Evolutionary conservation across 83 land plant genomes (phyloP).

Genomic region (Diphasiastrum complanatum): DNA sequence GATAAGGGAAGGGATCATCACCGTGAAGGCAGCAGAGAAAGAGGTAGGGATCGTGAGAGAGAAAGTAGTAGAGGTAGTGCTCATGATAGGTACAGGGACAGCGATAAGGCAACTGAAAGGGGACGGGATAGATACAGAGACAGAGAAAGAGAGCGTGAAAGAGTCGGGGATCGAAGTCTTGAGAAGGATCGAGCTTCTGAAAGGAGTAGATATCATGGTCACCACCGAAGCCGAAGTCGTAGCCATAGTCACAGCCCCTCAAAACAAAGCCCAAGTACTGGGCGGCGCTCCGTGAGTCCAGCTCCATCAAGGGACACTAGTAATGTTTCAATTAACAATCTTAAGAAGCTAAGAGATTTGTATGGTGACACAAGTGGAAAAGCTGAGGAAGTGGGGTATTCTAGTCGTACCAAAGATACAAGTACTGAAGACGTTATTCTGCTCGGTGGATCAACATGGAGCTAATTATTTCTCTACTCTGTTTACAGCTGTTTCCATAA

Average conservation of each 20-base stretch:
- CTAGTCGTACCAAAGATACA: conserved; percentile 30
- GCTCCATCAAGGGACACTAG: conserved; percentile 29
- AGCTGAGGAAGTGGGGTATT: conserved; percentile 28
- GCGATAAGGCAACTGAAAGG: conserved; percentile 33
- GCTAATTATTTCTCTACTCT: too few relatives aligned
- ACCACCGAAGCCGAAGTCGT: conserved; percentile 43
- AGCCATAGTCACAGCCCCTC: conserved; percentile 33
- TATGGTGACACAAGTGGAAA: conserved; percentile 64
- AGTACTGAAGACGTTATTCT: conserved; percentile 77
- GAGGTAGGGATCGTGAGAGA: conserved; percentile 29
- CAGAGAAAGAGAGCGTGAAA: conserved; percentile 22
- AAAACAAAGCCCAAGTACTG: conserved; percentile 8
- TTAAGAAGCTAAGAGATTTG: conserved; percentile 77
- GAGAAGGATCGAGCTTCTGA: conserved; percentile 26
- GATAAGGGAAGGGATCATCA: conserved; percentile 8
- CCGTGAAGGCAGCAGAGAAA: conserved; percentile 20
- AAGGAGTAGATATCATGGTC: conserved; percentile 28
- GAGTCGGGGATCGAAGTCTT: conserved; percentile 23
- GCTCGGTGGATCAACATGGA: conserved; percentile 82
- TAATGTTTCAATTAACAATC: conserved; percentile 45
- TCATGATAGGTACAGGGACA: conserved; percentile 16
- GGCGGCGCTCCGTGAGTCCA: conserved; percentile 25
- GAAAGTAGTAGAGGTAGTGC: conserved; percentile 21
- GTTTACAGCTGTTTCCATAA: too few relatives aligned
- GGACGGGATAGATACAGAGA: conserved; percentile 23